A percentile compares a stretch with the other conserved stretches of the same genome.
Conservation (phyloP, 108 stramenopile genomes). For the Discostella stelligeroides region DNA sequence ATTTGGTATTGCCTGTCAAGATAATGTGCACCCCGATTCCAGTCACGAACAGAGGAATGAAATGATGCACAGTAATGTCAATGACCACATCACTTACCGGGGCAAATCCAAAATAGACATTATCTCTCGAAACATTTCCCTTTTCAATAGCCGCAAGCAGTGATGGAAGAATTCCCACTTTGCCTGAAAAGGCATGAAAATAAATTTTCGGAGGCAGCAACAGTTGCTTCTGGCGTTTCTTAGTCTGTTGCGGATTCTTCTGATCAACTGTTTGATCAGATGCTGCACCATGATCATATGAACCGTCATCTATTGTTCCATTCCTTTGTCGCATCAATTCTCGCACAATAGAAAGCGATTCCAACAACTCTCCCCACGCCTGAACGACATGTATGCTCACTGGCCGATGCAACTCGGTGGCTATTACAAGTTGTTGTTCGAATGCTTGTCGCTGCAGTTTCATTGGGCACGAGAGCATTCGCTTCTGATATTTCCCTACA, state of each 20-base stretch:
- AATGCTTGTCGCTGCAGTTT: conserved; percentile 66
- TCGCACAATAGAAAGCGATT: conserved; percentile 38
- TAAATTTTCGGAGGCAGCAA: conserved; percentile 77
- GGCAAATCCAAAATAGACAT: conserved; percentile 85
- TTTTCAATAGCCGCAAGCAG: conserved; percentile 56
- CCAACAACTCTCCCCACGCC: conserved; percentile 70
- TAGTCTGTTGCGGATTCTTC: conserved; percentile 2
- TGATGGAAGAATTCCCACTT: conserved; percentile 66
- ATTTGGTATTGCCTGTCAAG: conserved; percentile 40
- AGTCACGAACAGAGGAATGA: background rate
- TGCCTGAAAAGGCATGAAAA: conserved; percentile 91
- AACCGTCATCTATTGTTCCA: conserved; percentile 2
- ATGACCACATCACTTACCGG: conserved; percentile 35
- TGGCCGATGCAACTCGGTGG: conserved; percentile 63
- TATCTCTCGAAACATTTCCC: conserved; percentile 31
- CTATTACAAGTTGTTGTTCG: conserved; percentile 66
- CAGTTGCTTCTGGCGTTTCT: conserved; percentile 3
- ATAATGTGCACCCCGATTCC: too few relatives aligned
- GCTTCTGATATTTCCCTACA: conserved; percentile 59
- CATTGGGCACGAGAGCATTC: conserved; percentile 61
- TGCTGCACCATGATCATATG: conserved; percentile 6
- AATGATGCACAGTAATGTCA: background rate
- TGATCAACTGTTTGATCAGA: background rate
- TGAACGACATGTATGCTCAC: conserved; percentile 84
- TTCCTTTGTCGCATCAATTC: conserved; percentile 32